phyloP scores from a whole-genome alignment of 2,329 filamentous ascomycete genomes.

The Thermomyces lanuginosus region DNA sequence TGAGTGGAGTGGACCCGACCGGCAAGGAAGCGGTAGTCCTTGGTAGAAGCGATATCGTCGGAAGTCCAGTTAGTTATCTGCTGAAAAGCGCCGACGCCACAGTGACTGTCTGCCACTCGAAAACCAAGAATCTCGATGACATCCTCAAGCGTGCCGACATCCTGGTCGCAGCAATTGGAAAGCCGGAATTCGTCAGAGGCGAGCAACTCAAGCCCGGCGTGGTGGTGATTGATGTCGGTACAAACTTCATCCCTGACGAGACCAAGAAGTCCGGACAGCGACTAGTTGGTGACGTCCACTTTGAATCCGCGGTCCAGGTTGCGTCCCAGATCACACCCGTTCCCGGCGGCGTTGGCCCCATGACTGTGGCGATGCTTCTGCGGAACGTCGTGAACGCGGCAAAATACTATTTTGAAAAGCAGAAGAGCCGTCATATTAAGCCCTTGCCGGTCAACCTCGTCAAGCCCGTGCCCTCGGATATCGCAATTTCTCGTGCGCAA shows the following conservation, averaged over 20 bases:
- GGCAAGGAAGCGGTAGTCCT: slow-evolving; percentile 93
- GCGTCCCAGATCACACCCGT: slow-evolving; percentile 92
- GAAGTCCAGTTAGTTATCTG: slow-evolving; percentile 89
- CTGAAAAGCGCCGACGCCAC: slow-evolving; percentile 92
- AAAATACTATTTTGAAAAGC: slow-evolving; percentile 61
- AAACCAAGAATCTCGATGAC: slow-evolving; percentile 55
- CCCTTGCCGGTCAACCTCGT: slow-evolving; percentile 70
- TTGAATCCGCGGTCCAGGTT: slow-evolving; percentile 63
- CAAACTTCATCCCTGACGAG: slow-evolving; percentile 80
- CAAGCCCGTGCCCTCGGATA: slow-evolving; percentile 83
- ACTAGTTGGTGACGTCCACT: slow-evolving; percentile 91
- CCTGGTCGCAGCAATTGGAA: slow-evolving; percentile 79
- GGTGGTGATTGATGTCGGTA: slow-evolving; percentile 96
- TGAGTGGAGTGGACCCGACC: slow-evolving; percentile 63
- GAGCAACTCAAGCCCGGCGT: slow-evolving; percentile 89
- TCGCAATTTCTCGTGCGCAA: slow-evolving; percentile 76
- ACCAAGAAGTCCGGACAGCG: slow-evolving; percentile 84
- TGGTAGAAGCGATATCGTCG: slow-evolving; percentile 91
- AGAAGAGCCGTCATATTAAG: slow-evolving; percentile 62
- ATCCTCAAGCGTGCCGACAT: slow-evolving; percentile 76
- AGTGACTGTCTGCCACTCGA: slow-evolving; percentile 89
- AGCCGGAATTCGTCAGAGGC: slow-evolving; percentile 75
- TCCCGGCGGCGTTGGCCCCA: slow-evolving; percentile 88
- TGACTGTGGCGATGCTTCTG: slow-evolving; percentile 97
- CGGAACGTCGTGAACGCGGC: slow-evolving; percentile 88